Base-by-base conservation (phyloP, 1,284 basidiomycete species). In the Cryptococcus deneoformans region DNA sequence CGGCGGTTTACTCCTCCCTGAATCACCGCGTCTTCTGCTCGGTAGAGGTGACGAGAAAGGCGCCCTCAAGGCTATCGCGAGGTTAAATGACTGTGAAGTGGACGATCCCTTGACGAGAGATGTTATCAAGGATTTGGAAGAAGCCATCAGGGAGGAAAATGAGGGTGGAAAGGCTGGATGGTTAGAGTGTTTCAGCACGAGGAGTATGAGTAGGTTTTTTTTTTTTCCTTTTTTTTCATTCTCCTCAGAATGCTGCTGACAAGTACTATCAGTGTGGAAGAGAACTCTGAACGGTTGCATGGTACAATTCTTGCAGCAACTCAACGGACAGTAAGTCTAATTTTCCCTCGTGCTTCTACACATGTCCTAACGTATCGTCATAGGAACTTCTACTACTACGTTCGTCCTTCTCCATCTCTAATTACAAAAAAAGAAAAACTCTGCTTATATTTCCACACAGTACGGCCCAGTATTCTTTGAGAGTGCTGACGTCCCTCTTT, bases 301-400 rank as follows among this genome's bases (percentile, higher is more conserved):
- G 85, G 75, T 90, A 40, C 87, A 89, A 70, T 88, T 89, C 68
- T 85, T 90, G 52, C 88, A 90, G 65, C 88, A 90, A 65, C 77
- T 90, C 38, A 88, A 72, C 54, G 77, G 72, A 29, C 74, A 77
- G 52, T 29, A 29, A 29, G 29, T 29, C 29, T 52, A 39, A 36
- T 44, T 46, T 20, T 20, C 40, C 56, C 51, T 68, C 88, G 71
- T 47, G 46, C 34, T 29, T 29, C 5, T 1, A 29, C 5, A 29
- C 29, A 5, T 29, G 29, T 5, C 29, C 29, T 29, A 29, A 29
- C 29, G 29, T 29, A 5, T 5, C 29, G 29, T 29, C 29, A 29
- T 29, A 29, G 29, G 29, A 58, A 54, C 46, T 58, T 58, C n/a
- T 58, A 58, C 47, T 54, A 58, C 40, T 52, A 52, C 38, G 36